phyloP scores from a whole-genome alignment of 345 rosid species.

The Hypericum perforatum region DNA sequence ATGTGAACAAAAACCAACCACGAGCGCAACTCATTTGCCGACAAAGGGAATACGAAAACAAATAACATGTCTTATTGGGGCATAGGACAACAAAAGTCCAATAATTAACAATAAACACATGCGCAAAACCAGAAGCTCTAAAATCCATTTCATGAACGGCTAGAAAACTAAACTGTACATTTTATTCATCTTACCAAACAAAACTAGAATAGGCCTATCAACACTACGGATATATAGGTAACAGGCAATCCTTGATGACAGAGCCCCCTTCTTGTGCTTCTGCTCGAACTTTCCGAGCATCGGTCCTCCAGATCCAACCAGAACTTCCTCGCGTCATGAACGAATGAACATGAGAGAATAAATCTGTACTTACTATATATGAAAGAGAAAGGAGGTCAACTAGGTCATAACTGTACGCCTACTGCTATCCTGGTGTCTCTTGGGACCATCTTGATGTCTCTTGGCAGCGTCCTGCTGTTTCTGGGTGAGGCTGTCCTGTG shows the following conservation, averaged over 20 bases:
- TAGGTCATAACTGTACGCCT: constrained; percentile 36
- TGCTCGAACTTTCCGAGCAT: neutral
- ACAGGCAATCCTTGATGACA: neutral
- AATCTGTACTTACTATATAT: no score
- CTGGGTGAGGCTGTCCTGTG: constrained; percentile 8
- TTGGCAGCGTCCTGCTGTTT: constrained; percentile 1
- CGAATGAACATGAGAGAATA: no score
- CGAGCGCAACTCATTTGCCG: no score
- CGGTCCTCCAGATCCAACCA: neutral
- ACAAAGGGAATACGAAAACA: no score
- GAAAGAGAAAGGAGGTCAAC: neutral
- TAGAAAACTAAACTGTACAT: constrained; percentile 35
- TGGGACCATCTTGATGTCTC: constrained; percentile 21
- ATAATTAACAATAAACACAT: no score
- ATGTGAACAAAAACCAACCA: no score
- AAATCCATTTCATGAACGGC: constrained; percentile 6
- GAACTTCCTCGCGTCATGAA: no score
- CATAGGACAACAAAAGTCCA: no score
- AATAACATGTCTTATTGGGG: no score
- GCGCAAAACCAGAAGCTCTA: neutral
- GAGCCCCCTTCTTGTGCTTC: constrained; percentile 2
- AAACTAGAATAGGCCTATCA: neutral
- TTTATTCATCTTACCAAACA: constrained; percentile 19
- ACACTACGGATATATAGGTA: constrained; percentile 14
- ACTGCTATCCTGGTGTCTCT: constrained; percentile 20